Base-by-base conservation (phyloP, 1,139 yeast species). In the Nakaseomyces nivariensis region DNA sequence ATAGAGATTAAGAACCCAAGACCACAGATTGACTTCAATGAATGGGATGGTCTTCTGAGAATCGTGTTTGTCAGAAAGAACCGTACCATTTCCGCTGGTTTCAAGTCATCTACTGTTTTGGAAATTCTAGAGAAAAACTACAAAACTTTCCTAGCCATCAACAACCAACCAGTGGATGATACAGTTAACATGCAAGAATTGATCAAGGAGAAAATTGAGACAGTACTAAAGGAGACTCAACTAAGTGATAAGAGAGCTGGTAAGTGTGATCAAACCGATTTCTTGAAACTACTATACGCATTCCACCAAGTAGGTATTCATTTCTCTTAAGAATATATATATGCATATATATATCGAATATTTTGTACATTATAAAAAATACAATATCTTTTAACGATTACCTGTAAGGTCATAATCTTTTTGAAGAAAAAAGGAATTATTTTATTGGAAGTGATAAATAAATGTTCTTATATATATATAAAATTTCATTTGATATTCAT, bases 251-350 rank as follows among this genome's bases (percentile, higher is more conserved):
- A 85, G 68, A 85, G 99, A 73, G 85, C 97, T 5, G 87, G 95
- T 41, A 92, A 92, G 67, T 79, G 95, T 70, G 97, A 90, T 65
- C 97, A 92, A 70, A 86, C 92, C 31, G 98, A 92, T 66, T 92
- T 92, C 69, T 74, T 92, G 62, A 85, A 82, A 62, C 72, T 92
- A 49, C 72, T 92, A 52, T 89, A 85, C 62, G 97, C 96, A 7
- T 92, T 94, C 75, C 97, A 94, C 70, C 94, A 90, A 69, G 97
- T 87, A 48, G 97, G 98, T 48, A 86, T 92, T 54, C 97, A 92
- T 68, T 92, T 92, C 72, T 96, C 97, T 54, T 90, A 72, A 62
- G 34, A n/a, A 17, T 7, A 42, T 32, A 34, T 22, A 24, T 27
- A 26, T 22, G 5, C 5, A 31, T 32, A n/a, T 7, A 29, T 29